These are phyloP conservation scores for Microdochium paspali DNA, from an alignment of 2,329 filamentous ascomycete species.

Conservation along the genomic window DNA sequence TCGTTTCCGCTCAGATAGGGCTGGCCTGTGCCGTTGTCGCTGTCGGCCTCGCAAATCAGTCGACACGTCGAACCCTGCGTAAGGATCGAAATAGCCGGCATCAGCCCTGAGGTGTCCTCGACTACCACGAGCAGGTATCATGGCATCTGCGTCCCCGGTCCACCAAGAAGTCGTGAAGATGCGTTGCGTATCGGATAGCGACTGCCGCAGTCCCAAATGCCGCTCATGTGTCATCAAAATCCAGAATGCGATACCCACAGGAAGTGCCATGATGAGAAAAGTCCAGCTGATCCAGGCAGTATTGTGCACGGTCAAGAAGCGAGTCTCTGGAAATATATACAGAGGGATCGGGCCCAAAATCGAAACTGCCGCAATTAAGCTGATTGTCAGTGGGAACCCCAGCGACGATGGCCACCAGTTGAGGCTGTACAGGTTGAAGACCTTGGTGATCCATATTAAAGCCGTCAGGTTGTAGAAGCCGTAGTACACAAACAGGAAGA, in stretches of 20 bases:
- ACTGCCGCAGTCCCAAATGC: slow-evolving; percentile 50
- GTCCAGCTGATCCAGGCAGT: slow-evolving; percentile 62
- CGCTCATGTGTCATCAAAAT: slow-evolving; percentile 56
- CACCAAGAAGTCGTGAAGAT: slow-evolving; percentile 60
- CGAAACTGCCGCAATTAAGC: slow-evolving; percentile 50
- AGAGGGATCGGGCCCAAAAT: slow-evolving; percentile 49
- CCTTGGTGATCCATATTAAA: slow-evolving; percentile 61
- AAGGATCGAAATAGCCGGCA: slow-evolving; percentile 26
- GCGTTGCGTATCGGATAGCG: slow-evolving; percentile 56
- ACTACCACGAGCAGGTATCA: slow-evolving; percentile 28
- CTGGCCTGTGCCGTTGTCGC: slow-evolving; percentile 10
- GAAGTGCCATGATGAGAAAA: slow-evolving; percentile 61
- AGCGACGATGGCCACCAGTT: slow-evolving; percentile 62
- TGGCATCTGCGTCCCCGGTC: slow-evolving; percentile 45
- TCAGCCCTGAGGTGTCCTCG: slow-evolving; percentile 25
- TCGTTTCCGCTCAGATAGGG: slow-evolving; percentile 33
- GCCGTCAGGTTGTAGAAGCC: slow-evolving; percentile 60
- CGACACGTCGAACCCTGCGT: slow-evolving; percentile 14
- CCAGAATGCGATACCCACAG: slow-evolving; percentile 54
- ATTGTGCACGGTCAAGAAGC: slow-evolving; percentile 50
- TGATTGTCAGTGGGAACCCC: slow-evolving; percentile 55
- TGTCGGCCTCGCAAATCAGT: slow-evolving; percentile 12
- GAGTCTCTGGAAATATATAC: slow-evolving; percentile 43
- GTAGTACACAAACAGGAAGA: slow-evolving; percentile 62
- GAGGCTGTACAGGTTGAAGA: slow-evolving; percentile 61